Conservation (phyloP, 164 flowering plant species). For the Piper longum region DNA sequence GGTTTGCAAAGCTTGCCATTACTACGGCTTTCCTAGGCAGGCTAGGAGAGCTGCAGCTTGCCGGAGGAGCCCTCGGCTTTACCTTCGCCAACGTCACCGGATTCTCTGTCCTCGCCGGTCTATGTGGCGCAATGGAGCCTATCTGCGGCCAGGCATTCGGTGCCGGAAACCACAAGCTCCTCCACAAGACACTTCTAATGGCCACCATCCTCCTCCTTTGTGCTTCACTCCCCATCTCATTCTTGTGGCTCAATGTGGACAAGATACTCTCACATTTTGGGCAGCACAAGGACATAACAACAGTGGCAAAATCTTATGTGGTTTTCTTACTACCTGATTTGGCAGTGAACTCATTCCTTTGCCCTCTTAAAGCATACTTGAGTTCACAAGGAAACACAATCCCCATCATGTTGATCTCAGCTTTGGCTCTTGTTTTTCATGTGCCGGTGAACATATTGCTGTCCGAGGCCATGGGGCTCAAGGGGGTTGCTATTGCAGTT, state of each 20-base stretch:
- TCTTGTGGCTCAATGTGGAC: constrained; percentile 71
- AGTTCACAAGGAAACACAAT: constrained; percentile 56
- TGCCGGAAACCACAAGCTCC: constrained; percentile 62
- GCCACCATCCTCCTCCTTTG: constrained; percentile 33
- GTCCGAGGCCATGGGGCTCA: constrained; percentile 41
- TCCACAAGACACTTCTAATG: constrained; percentile 75
- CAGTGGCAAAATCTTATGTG: constrained; percentile 39
- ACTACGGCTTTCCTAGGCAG: constrained; percentile 76
- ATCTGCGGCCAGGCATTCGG: constrained; percentile 89
- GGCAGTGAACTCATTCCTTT: constrained; percentile 46
- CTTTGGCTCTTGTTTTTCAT: constrained; percentile 45
- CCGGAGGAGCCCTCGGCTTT: constrained; percentile 75
- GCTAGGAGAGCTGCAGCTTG: constrained; percentile 62
- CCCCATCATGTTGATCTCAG: constrained; percentile 63
- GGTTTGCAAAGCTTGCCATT: constrained; percentile 55
- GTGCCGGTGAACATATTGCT: constrained; percentile 52
- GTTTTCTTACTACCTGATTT: constrained; percentile 70
- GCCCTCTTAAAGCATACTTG: constrained; percentile 69
- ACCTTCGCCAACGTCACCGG: constrained; percentile 89
- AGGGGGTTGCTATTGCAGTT: constrained; percentile 59
- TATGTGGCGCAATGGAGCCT: constrained; percentile 91
- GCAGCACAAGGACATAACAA: constrained; percentile 51
- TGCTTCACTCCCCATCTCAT: constrained; percentile 42
- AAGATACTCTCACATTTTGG: constrained; percentile 54
- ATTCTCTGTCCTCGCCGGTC: constrained; percentile 68